Evolutionary conservation across 305 asterid species (phyloP).

Genomic region (Fraxinus sp.): DNA sequence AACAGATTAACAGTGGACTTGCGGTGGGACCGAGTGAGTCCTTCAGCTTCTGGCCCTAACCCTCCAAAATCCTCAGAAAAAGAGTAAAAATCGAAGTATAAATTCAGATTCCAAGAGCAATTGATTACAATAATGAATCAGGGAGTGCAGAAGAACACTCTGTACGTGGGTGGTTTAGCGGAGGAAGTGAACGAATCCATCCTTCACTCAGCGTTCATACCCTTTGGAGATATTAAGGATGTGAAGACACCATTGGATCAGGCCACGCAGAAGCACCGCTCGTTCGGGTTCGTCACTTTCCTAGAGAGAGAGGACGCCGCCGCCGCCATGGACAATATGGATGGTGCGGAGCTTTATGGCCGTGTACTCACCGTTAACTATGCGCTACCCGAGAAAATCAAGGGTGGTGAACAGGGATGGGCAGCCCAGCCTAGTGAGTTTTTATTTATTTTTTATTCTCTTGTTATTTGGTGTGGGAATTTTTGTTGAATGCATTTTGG

Average conservation of each 20-base stretch:
- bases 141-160: conserved; percentile 89
- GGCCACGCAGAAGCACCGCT: conserved; percentile 96
- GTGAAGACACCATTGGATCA: conserved; percentile 93
- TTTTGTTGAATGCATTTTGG: not conserved
- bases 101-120: not conserved
- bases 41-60: not conserved
- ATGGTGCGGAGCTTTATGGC: conserved; percentile 93
- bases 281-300: conserved; percentile 92
- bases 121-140: conserved; percentile 52
- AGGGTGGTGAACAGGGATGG: conserved; percentile 97
- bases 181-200: conserved; percentile 93
- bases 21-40: not conserved
- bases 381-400: conserved; percentile 84
- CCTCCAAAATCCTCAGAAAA: not conserved
- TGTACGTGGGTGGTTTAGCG: conserved; percentile 89
- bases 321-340: conserved; percentile 98
- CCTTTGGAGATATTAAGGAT: conserved; percentile 97
- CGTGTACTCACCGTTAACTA: conserved; percentile 93
- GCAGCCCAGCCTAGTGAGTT: conserved; percentile 94
- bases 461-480: not conserved
- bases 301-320: conserved; percentile 90
- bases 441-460: not conserved
- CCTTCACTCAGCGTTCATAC: conserved; percentile 87
- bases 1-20: not conserved
- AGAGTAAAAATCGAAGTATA: not conserved